phyloP scores from a whole-genome alignment of 495 filamentous ascomycete species.

The Lasiosphaeria miniovina region DNA sequence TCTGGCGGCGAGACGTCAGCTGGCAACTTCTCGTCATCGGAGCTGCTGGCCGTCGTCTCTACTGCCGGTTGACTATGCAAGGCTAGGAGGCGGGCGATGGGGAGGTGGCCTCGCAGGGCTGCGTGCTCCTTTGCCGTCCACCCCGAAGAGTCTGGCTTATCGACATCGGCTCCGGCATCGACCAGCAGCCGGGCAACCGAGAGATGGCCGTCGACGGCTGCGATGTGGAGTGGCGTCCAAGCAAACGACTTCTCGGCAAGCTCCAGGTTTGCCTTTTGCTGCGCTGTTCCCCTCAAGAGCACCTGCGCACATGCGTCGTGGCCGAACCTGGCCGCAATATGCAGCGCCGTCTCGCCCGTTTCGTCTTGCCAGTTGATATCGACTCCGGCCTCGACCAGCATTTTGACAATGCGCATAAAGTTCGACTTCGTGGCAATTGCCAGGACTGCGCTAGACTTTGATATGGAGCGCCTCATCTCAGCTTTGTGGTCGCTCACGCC shows the following conservation, averaged over 20 bases:
- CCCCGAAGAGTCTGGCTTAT: slow-evolving; percentile 74
- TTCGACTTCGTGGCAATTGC: slow-evolving; percentile 84
- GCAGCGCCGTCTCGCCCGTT: slow-evolving; percentile 88
- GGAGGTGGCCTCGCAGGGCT: slow-evolving; percentile 78
- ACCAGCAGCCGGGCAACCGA: slow-evolving; percentile 68
- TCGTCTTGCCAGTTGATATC: slow-evolving; percentile 93
- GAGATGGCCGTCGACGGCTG: slow-evolving; percentile 81
- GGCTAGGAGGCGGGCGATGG: slow-evolving; percentile 67
- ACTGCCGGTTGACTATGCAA: slow-evolving; percentile 25
- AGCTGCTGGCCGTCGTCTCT: slow-evolving; percentile 20
- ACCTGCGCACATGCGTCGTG: slow-evolving; percentile 75
- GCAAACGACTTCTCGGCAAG: slow-evolving; percentile 78
- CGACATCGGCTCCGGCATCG: slow-evolving; percentile 69
- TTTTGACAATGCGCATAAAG: slow-evolving; percentile 73
- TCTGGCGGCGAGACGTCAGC: slow-evolving; percentile 46
- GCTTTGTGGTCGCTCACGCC: slow-evolving; percentile 57
- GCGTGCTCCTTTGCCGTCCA: slow-evolving; percentile 97
- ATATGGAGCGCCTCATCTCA: slow-evolving; percentile 62
- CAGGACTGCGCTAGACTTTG: slow-evolving; percentile 85
- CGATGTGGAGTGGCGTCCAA: slow-evolving; percentile 92
- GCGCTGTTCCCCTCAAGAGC: slow-evolving; percentile 63
- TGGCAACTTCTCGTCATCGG: slow-evolving; percentile 34
- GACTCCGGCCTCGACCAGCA: slow-evolving; percentile 86
- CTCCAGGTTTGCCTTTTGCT: slow-evolving; percentile 72
- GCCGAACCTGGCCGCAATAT: slow-evolving; percentile 86